Conservation (phyloP, 2,329 filamentous ascomycete species). For the Ceratocystis variospora region DNA sequence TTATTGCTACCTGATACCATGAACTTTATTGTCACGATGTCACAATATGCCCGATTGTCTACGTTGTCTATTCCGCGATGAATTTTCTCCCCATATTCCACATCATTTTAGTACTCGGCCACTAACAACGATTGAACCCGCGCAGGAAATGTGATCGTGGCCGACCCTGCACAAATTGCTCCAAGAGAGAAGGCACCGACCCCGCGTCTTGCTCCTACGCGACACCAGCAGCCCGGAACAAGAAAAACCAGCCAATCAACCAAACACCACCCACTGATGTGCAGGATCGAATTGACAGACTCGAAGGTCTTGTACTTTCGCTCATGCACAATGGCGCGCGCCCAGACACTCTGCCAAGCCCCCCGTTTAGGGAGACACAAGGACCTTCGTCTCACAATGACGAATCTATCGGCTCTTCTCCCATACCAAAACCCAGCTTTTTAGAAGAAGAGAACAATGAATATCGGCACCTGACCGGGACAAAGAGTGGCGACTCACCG, state of each 20-base stretch:
- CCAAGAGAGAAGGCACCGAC: constrained; percentile 75
- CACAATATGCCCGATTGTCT: no score
- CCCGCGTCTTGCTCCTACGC: constrained; percentile 76
- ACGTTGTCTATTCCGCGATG: no score
- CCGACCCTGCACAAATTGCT: constrained; percentile 86
- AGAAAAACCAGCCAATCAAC: constrained; percentile 54
- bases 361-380: background rate
- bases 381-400: background rate
- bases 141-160: constrained; percentile 79
- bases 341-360: constrained; percentile 28
- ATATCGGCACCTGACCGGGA: constrained; percentile 14
- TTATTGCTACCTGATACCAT: no score
- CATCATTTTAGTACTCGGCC: background rate
- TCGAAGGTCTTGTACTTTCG: constrained; percentile 82
- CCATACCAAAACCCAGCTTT: background rate
- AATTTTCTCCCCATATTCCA: background rate
- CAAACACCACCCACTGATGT: constrained; percentile 68
- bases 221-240: constrained; percentile 47
- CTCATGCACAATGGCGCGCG: constrained; percentile 75
- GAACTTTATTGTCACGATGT: no score
- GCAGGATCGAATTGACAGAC: constrained; percentile 92
- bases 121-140: constrained; percentile 10
- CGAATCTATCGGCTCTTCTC: constrained; percentile 9
- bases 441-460: constrained; percentile 25
- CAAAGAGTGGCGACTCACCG: constrained; percentile 48